A percentile compares a stretch with the other conserved stretches of the same genome.
Conservation (phyloP, 2,329 filamentous ascomycete genomes). For the Pyrenophora graminea region DNA sequence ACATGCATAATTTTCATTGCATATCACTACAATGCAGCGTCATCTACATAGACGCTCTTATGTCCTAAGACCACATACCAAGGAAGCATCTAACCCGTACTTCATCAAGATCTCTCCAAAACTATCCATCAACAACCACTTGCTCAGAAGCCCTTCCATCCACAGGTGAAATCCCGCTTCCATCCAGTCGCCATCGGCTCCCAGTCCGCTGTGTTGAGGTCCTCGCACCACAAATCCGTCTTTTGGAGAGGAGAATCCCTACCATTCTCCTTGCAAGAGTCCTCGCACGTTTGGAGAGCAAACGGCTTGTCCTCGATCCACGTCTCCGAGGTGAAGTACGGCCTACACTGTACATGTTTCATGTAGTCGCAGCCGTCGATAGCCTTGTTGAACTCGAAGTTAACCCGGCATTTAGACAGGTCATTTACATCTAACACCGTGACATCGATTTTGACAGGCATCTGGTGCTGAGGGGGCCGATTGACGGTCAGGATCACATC, state of each 20-base stretch:
- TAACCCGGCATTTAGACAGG: constrained; percentile 4
- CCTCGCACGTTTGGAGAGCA: constrained; percentile 3
- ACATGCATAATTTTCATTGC: no score
- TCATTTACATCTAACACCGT: not conserved
- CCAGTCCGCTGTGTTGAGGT: constrained; percentile 14
- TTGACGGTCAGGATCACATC: constrained; percentile 10
- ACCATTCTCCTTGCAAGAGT: not conserved
- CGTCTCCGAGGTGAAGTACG: constrained; percentile 13
- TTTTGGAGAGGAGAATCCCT: not conserved
- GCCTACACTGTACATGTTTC: constrained; percentile 1
- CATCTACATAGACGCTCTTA: no score
- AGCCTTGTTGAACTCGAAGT: constrained; percentile 10
- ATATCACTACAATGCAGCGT: no score
- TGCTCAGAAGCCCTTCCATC: constrained; percentile 3
- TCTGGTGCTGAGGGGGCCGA: constrained; percentile 8
- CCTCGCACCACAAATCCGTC: constrained; percentile 13
- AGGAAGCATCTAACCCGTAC: not conserved
- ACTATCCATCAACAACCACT: no score
- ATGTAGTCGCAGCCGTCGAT: constrained; percentile 5
- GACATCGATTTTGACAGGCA: constrained; percentile 13
- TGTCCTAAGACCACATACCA: not conserved
- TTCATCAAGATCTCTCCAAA: no score
- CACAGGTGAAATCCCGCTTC: constrained; percentile 10
- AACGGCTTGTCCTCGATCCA: constrained; percentile 10
- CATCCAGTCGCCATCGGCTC: constrained; percentile 1